Evolutionary conservation across 805 yeast genomes (phyloP).

Genomic region (Candida insectorum): DNA sequence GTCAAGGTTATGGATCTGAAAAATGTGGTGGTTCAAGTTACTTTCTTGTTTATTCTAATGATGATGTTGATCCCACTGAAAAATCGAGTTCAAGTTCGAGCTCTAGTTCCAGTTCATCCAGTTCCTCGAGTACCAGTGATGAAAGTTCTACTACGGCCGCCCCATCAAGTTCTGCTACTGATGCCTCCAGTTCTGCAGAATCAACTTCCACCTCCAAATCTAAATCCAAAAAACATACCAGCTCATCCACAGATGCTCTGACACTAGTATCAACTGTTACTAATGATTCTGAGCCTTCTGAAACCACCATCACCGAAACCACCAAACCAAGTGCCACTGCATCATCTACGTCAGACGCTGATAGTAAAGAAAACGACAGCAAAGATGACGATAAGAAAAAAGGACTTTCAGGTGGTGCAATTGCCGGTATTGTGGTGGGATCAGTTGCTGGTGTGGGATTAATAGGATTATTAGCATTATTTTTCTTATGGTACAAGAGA

Average conservation of each 20-base stretch:
- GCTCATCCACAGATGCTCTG: constrained; percentile 2
- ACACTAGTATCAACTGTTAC: constrained; percentile 10
- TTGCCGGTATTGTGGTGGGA: constrained; percentile 44
- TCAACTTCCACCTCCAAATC: constrained; percentile 6
- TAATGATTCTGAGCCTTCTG: constrained; percentile 4
- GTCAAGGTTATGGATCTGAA: constrained; percentile 36
- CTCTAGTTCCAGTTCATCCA: constrained; percentile 7
- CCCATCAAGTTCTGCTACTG: constrained; percentile 2
- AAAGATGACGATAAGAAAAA: constrained; percentile 1
- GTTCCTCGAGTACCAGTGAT: constrained; percentile 12
- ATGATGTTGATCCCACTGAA: constrained; percentile 16
- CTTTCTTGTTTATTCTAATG: constrained; percentile 26
- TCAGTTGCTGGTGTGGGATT: constrained; percentile 33
- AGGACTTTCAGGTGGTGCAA: constrained; percentile 36
- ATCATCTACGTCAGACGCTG: not conserved
- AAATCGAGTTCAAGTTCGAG: constrained; percentile 9
- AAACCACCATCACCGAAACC: constrained; percentile 12
- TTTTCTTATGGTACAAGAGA: constrained; percentile 40
- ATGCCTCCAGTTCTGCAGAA: constrained; percentile 12
- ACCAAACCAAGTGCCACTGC: constrained; percentile 5
- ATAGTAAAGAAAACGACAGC: constrained; percentile 15
- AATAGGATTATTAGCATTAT: constrained; percentile 33
- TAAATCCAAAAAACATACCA: constrained; percentile 12
- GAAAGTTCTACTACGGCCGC: constrained; percentile 6
- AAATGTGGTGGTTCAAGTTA: constrained; percentile 38